Evolutionary conservation across 768 basidiomycete genomes (phyloP), one percentile per base, ranked within the genome.

Genomic region (Rhodosporidiobolus odoratus): DNA sequence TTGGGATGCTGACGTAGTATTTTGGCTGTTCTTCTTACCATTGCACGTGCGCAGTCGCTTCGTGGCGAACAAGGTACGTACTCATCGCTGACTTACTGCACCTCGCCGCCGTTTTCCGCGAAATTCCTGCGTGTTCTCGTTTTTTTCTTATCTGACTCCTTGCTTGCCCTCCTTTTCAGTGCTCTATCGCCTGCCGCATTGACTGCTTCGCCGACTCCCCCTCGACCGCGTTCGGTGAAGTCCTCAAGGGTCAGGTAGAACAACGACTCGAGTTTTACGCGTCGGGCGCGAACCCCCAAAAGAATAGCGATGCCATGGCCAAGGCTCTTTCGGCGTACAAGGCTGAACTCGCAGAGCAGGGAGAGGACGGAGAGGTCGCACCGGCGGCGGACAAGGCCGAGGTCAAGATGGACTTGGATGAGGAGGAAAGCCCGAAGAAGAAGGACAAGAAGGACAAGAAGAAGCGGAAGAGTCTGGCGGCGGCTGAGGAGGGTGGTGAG

Each of bases 181-280:
- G 92, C 78, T 94, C 93, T 65, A 97, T 98, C 75, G 95, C 95
- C 3, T 90, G 92, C 23, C 85, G 95, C 64, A 97, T 98, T 81
- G 95, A 98, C 79, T 97, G 23, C 59, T 59, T 27, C 21, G 41
- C 66, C 78, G 80, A 81, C 62, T 76, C 80, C 4, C 95, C 95
- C 0, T 91, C 92, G 10, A 80, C 91, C 56, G 94, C 93, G 78
- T 98, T 93, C 75, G 96, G 96, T 72, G 93, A 97, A 78, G 96
- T 93, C 5, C 85, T 99, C 16, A 86, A 90, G 8, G 84, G 85
- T 9, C 96, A 99, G 81, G 96, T 99, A 21, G 95, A 98, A 79
- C 95, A 98, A 80, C 88, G 96, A 19, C 84, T 99, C 5, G 83
- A 84, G 68, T 98, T 98, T 83, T 99, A 96, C 82, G 93, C 95